Base-by-base conservation (phyloP, 805 yeast species). In the Ogataea corticis region DNA sequence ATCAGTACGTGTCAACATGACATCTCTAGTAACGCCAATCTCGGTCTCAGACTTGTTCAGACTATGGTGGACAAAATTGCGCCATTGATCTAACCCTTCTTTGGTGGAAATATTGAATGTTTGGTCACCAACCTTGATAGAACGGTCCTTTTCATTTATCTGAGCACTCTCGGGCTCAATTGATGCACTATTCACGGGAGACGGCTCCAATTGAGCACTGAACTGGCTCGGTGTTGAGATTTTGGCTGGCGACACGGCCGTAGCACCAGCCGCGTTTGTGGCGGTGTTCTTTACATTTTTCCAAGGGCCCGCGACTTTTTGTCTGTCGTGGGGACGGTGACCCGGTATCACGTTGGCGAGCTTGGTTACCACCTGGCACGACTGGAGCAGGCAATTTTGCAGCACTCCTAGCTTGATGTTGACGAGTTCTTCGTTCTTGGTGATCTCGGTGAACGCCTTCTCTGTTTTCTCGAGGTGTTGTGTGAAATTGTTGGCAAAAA, bases 41-140 rank as follows among this genome's bases (percentile, higher is more conserved):
- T 37, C 25, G 10, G 25, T 6, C 14, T 25, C 40, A 4, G 32
- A 44, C 45, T 49, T 43, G 41, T 44, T 37, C 13, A 44, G 32
- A 30, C 49, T 48, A 16, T 47, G 46, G 37, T 51, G 53, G 16
- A 59, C 54, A 48, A 53, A 60, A 3, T 47, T 39, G 36, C 58
- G 58, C 65, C 67, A 60, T 33, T 51, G 44, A 9, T 49, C 50
- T 18, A 63, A 41, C 7, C 71, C 72, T 27, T 54, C 60, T 35
- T 57, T 45, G 1, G 67, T 60, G 7, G 66, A 49, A 9, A 67
- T 52, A 45, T 68, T 64, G 51, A 68, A 68, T 2, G 50, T 41
- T 15, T 43, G 43, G 16, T 42, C 43, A 10, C 58, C 61, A 9
- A 46, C 45, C 32, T 55, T 52, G 28, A 46, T 55, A 11, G 52